phyloP scores from a whole-genome alignment of 352 stramenopile genomes.

The Phytophthora nicotianae region DNA sequence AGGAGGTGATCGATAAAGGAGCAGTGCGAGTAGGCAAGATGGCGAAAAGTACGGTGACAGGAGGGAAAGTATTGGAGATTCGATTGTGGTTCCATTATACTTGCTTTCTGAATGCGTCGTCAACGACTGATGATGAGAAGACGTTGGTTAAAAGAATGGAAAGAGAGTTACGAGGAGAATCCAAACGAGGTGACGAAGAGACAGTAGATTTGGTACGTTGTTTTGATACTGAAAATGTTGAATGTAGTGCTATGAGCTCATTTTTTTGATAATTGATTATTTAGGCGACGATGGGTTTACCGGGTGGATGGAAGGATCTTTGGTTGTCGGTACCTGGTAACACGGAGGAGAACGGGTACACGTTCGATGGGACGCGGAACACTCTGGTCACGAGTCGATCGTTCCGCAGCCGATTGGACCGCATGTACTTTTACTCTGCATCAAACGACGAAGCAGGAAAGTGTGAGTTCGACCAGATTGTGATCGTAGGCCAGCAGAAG shows the following conservation, averaged over 20 bases:
- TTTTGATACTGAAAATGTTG: not conserved
- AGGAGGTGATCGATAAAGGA: constrained; percentile 49
- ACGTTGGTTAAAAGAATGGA: constrained; percentile 31
- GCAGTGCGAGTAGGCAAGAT: constrained; percentile 59
- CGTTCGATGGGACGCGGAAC: constrained; percentile 73
- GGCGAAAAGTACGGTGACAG: constrained; percentile 48
- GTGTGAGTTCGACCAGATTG: constrained; percentile 48
- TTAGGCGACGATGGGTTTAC: constrained; percentile 55
- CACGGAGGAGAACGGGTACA: constrained; percentile 78
- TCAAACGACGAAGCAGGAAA: constrained; percentile 8
- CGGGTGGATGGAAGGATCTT: constrained; percentile 65
- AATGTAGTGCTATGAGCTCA: not conserved
- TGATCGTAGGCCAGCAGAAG: constrained; percentile 66
- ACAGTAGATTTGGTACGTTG: constrained; percentile 15
- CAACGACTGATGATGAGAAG: constrained; percentile 49
- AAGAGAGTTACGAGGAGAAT: constrained; percentile 14
- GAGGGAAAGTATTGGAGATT: constrained; percentile 52
- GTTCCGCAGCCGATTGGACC: constrained; percentile 76
- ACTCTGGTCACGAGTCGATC: constrained; percentile 58
- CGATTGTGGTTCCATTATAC: constrained; percentile 61
- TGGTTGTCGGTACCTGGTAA: constrained; percentile 71
- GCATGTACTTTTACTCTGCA: constrained; percentile 71
- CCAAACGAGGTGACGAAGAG: constrained; percentile 7
- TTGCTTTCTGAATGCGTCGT: constrained; percentile 48
- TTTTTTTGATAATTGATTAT: not conserved